Evolutionary conservation across 2,329 filamentous ascomycete species (phyloP).

Genomic region (Xylariaceae sp.): DNA sequence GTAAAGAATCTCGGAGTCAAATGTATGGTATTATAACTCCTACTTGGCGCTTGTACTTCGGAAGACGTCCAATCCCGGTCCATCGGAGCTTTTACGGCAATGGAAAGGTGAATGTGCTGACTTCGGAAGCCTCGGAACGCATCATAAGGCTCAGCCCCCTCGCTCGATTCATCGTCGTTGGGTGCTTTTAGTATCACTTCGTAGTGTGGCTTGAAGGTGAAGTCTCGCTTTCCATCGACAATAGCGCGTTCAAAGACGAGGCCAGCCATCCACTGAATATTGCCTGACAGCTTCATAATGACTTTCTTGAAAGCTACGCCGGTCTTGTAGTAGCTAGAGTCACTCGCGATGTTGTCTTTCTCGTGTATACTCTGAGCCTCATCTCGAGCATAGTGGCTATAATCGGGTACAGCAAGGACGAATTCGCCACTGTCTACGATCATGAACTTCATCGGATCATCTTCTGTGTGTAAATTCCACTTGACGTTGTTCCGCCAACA

Average conservation of each 20-base stretch:
- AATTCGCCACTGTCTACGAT: constrained; percentile 93
- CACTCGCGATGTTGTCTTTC: constrained; percentile 55
- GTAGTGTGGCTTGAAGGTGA: constrained; percentile 89
- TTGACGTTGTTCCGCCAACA: constrained; percentile 94
- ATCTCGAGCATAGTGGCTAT: constrained; percentile 77
- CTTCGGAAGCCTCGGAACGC: constrained; percentile 97
- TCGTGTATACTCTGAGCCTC: constrained; percentile 47
- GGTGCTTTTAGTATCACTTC: constrained; percentile 82
- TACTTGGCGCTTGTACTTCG: constrained; percentile 63
- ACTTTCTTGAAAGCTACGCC: constrained; percentile 95
- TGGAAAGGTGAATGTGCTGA: constrained; percentile 91
- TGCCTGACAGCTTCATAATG: constrained; percentile 95
- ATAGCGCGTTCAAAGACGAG: constrained; percentile 87
- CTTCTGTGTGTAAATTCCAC: constrained; percentile 76
- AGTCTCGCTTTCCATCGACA: constrained; percentile 66
- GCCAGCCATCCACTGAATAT: constrained; percentile 87
- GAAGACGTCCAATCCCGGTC: constrained; percentile 80
- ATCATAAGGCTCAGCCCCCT: constrained; percentile 62
- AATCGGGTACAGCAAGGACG: constrained; percentile 89
- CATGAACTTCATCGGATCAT: constrained; percentile 91
- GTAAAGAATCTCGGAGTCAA: constrained; percentile 94
- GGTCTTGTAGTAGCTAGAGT: constrained; percentile 60
- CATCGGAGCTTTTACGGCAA: constrained; percentile 81
- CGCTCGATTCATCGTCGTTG: constrained; percentile 58
- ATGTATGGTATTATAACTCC: constrained; percentile 95